Evolutionary conservation across 257 asterid species (phyloP).

Genomic region (Avicennia marina): DNA sequence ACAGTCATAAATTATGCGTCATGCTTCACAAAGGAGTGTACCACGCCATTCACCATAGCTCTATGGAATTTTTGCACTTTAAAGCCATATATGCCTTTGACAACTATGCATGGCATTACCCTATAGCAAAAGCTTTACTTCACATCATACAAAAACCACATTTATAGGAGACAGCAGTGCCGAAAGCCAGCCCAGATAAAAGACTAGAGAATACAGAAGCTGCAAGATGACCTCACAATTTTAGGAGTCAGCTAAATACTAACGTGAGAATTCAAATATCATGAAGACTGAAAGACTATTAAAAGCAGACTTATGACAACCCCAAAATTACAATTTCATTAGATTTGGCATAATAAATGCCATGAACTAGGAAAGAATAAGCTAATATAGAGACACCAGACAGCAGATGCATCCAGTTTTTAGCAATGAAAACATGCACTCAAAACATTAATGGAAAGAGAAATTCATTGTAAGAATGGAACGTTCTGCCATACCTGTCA

Average conservation of each 20-base stretch:
- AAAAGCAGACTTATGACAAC: not conserved
- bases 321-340: no score
- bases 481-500: conserved; percentile 45
- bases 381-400: no score
- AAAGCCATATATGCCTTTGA: no score
- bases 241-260: not conserved
- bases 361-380: no score
- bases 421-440: no score
- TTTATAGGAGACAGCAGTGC: not conserved
- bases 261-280: not conserved
- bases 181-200: not conserved
- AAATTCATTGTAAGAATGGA: not conserved
- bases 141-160: conserved; percentile 2
- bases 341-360: no score
- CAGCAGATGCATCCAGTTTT: not conserved
- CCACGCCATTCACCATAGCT: no score
- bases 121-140: conserved; percentile 6
- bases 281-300: not conserved
- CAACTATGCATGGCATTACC: no score
- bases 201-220: not conserved
- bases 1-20: no score
- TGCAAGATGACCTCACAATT: not conserved
- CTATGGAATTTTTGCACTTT: no score
- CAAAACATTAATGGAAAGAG: no score
- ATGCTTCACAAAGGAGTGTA: no score